Evolutionary conservation across 371 early-diverging fungal genomes (phyloP).

Genomic region (Polyrhizophydium stewartii): DNA sequence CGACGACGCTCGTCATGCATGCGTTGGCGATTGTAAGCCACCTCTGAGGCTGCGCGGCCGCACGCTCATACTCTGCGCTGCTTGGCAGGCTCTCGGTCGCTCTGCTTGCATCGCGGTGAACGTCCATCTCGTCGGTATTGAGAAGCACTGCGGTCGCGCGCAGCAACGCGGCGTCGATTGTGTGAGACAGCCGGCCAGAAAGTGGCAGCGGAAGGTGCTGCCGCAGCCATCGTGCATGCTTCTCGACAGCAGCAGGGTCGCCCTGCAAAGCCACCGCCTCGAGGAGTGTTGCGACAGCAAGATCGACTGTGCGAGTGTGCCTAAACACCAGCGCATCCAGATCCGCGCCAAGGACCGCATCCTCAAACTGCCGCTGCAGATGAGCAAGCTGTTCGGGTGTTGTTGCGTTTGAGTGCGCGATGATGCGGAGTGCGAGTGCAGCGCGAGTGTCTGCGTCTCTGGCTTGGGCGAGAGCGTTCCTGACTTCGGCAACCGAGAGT

Average conservation of each 20-base stretch:
- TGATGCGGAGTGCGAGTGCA: too few species aligned
- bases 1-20: neutral
- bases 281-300: neutral
- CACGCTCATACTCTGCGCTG: neutral
- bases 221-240: neutral
- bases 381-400: neutral
- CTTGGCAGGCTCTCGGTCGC: neutral
- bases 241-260: neutral
- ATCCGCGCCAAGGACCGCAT: neutral
- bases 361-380: neutral
- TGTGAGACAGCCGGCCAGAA: neutral
- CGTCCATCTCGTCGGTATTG: neutral
- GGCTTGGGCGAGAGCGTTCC: too few species aligned
- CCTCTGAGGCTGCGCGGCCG: neutral
- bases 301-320: neutral
- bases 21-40: neutral
- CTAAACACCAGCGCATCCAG: neutral
- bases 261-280: neutral
- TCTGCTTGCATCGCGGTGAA: neutral
- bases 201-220: neutral
- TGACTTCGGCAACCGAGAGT: too few species aligned
- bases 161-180: neutral
- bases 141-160: neutral
- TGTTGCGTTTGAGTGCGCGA: neutral
- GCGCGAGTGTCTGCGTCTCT: too few species aligned